Evolutionary conservation across 176 grass and related monocot species (phyloP).

Genomic region (Oryza longistaminata): DNA sequence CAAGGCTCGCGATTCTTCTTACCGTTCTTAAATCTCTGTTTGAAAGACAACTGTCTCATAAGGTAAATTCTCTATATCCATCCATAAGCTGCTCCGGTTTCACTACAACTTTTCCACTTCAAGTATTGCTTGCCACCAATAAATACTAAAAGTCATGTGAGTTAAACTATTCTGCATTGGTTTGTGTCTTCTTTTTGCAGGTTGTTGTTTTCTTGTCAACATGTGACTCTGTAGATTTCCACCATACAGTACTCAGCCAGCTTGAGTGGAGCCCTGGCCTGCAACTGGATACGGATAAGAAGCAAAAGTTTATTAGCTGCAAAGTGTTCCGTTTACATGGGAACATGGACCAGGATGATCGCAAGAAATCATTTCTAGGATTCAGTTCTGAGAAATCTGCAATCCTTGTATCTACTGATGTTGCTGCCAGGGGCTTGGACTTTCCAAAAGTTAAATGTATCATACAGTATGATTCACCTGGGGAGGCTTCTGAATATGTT

Average conservation of each 20-base stretch:
- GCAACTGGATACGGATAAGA: constrained; percentile 50
- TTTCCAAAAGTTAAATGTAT: constrained; percentile 92
- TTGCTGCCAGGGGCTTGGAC: constrained; percentile 90
- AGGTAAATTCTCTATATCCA: constrained; percentile 49
- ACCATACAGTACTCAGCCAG: constrained; percentile 70
- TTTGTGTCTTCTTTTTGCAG: constrained; percentile 52
- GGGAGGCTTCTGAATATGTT: constrained; percentile 96
- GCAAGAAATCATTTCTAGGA: constrained; percentile 76
- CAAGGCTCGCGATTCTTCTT: constrained; percentile 79
- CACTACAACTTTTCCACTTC: neutral
- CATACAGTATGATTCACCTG: constrained; percentile 97
- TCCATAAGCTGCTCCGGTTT: constrained; percentile 26
- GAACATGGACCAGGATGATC: constrained; percentile 86
- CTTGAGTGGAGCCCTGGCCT: constrained; percentile 55
- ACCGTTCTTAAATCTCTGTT: constrained; percentile 78
- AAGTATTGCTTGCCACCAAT: neutral
- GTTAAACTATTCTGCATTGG: constrained; percentile 27
- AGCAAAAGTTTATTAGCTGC: constrained; percentile 66
- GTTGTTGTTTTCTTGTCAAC: constrained; percentile 94
- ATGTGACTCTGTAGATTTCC: constrained; percentile 88
- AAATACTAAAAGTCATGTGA: neutral
- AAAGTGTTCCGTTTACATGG: constrained; percentile 82
- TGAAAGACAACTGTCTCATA: constrained; percentile 76
- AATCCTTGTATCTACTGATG: constrained; percentile 82
- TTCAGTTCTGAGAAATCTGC: constrained; percentile 90